A percentile compares a stretch with the other conserved stretches of the same genome.
Evolutionary conservation across 2,329 filamentous ascomycete species (phyloP).

Genomic region (Metarhizium anisopliae): DNA sequence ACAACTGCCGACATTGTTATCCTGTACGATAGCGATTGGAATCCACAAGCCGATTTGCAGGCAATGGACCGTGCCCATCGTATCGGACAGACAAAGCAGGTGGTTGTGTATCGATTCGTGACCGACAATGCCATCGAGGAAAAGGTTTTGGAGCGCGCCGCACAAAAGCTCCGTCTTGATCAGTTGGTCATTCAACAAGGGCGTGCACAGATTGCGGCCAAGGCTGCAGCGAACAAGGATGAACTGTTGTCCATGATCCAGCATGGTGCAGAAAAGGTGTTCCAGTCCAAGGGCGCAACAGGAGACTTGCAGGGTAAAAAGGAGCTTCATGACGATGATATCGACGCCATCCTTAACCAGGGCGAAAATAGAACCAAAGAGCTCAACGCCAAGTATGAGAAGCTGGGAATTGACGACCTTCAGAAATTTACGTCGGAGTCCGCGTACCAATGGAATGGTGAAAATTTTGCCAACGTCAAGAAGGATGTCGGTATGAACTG

Average conservation of each 20-base stretch:
- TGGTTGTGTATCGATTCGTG: constrained; percentile 91
- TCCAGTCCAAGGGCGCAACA: constrained; percentile 61
- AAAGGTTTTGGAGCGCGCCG: constrained; percentile 92
- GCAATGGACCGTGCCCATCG: constrained; percentile 98
- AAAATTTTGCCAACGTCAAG: constrained; percentile 86
- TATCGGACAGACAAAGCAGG: constrained; percentile 97
- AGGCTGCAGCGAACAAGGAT: constrained; percentile 90
- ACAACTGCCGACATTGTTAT: constrained; percentile 93
- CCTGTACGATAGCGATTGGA: constrained; percentile 97
- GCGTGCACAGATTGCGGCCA: constrained; percentile 80
- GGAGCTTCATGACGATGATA: constrained; percentile 76
- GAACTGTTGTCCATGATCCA: constrained; percentile 97
- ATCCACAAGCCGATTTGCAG: constrained; percentile 94
- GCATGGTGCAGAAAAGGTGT: constrained; percentile 93
- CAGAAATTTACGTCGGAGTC: constrained; percentile 98
- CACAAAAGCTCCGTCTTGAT: constrained; percentile 91
- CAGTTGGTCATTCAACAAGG: constrained; percentile 98
- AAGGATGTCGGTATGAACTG: constrained; percentile 89
- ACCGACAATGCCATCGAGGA: constrained; percentile 98
- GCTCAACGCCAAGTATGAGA: constrained; percentile 90
- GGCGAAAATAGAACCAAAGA: constrained; percentile 85
- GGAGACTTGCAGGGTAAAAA: constrained; percentile 50
- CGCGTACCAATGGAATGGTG: constrained; percentile 97
- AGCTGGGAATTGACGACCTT: constrained; percentile 89
- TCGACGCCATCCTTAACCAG: constrained; percentile 76